Evolutionary conservation across 495 filamentous ascomycete genomes (phyloP).

Genomic region (Penicillium subrubescens): DNA sequence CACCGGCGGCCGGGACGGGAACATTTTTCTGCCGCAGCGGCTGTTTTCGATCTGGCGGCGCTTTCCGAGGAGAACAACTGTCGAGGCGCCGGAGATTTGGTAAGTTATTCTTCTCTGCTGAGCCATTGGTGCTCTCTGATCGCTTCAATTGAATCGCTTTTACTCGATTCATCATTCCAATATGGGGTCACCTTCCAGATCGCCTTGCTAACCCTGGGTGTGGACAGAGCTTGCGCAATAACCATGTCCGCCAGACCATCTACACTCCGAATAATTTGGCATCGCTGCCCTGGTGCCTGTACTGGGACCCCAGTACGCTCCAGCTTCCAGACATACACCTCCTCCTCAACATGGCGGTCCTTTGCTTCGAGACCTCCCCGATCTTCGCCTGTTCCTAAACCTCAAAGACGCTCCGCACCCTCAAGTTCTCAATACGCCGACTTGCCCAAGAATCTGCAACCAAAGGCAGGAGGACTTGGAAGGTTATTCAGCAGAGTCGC

Average conservation of each 20-base stretch:
- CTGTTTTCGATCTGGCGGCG: constrained; percentile 26
- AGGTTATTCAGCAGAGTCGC: constrained; percentile 40
- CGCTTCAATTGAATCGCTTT: not conserved
- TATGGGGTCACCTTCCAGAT: not conserved
- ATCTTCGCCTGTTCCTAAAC: constrained; percentile 24
- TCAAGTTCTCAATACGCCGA: constrained; percentile 15
- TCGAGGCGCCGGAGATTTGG: constrained; percentile 12
- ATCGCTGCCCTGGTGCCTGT: constrained; percentile 28
- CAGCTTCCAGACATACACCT: constrained; percentile 10
- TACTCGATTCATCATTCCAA: not conserved
- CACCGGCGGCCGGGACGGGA: constrained; percentile 50
- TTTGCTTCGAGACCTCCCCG: constrained; percentile 39
- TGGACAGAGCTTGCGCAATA: constrained; percentile 21
- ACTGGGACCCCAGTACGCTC: constrained; percentile 18
- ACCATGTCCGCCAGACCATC: constrained; percentile 39
- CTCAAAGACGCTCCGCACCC: constrained; percentile 10
- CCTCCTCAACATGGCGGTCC: constrained; percentile 31
- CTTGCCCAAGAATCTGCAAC: constrained; percentile 1
- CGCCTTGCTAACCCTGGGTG: constrained; percentile 18
- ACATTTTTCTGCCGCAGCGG: constrained; percentile 49
- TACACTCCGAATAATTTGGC: constrained; percentile 32
- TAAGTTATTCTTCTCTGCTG: constrained; percentile 12
- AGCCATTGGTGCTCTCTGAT: not conserved
- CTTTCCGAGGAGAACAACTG: constrained; percentile 32
- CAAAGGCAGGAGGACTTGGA: constrained; percentile 28